A percentile compares a stretch with the other conserved stretches of the same genome.
Conservation (phyloP, 352 stramenopile genomes). For the Globisporangium acanthophoron region DNA sequence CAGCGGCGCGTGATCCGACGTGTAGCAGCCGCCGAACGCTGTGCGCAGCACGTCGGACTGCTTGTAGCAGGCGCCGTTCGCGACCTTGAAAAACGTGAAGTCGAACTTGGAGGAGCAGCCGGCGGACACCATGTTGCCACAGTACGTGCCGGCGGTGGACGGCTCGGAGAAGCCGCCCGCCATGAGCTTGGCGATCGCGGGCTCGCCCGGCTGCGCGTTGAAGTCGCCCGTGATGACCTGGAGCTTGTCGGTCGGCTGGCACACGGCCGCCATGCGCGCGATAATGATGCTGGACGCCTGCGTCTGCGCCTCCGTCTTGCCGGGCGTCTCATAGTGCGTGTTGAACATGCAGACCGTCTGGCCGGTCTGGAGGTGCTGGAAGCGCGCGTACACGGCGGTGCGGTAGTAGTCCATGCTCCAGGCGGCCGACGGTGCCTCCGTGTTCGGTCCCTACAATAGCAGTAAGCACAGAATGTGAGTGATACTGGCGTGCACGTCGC, state of each 20-base stretch:
- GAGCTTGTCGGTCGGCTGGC: slow-evolving; percentile 51
- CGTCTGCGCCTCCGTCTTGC: slow-evolving; percentile 63
- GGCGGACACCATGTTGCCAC: slow-evolving; percentile 50
- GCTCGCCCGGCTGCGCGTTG: slow-evolving; percentile 57
- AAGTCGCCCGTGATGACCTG: slow-evolving; percentile 64
- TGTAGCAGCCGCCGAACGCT: slow-evolving; percentile 61
- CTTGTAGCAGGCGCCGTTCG: slow-evolving; percentile 35
- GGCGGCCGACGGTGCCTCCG: slow-evolving; percentile 34
- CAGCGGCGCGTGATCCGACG: slow-evolving; percentile 68
- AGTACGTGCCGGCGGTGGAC: slow-evolving; percentile 49
- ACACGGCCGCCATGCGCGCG: slow-evolving; percentile 34
- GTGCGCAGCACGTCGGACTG: slow-evolving; percentile 55
- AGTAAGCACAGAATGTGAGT: not conserved
- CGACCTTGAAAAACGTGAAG: slow-evolving; percentile 43
- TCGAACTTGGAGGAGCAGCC: slow-evolving; percentile 71
- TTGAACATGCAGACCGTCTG: slow-evolving; percentile 71
- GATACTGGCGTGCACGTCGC: not conserved
- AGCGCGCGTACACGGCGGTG: slow-evolving; percentile 62
- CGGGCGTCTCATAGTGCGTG: slow-evolving; percentile 79
- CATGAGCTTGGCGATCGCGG: slow-evolving; percentile 52
- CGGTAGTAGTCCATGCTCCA: slow-evolving; percentile 78
- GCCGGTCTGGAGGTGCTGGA: slow-evolving; percentile 55
- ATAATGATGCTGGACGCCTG: slow-evolving; percentile 65
- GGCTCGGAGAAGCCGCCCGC: slow-evolving; percentile 36
- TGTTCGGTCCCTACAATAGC: slow-evolving; percentile 29